Conservation (phyloP, 2,329 filamentous ascomycete genomes). For the Apiospora kogelbergensis region DNA sequence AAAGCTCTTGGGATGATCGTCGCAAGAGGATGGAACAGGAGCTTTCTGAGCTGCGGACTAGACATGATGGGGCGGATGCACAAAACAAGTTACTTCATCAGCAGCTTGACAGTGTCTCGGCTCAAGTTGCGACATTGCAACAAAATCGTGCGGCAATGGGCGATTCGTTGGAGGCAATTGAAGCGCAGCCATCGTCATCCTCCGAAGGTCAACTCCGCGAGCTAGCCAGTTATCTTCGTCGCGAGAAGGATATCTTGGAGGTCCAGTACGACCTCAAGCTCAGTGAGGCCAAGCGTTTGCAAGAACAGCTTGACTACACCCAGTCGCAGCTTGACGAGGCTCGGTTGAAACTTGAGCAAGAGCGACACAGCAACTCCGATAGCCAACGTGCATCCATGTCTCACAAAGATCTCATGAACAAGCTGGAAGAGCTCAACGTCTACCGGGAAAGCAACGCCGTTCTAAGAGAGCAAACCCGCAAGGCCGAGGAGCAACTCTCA, state of each 20-base stretch:
- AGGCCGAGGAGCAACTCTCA: slow-evolving; percentile 72
- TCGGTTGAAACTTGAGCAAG: slow-evolving; percentile 85
- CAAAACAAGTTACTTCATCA: slow-evolving; percentile 91
- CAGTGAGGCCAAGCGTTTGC: slow-evolving; percentile 83
- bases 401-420: slow-evolving; percentile 90
- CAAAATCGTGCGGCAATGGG: slow-evolving; percentile 61
- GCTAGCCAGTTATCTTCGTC: slow-evolving; percentile 85
- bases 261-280: slow-evolving; percentile 91
- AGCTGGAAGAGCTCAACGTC: slow-evolving; percentile 91
- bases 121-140: slow-evolving; percentile 78
- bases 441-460: slow-evolving; percentile 95
- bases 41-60: slow-evolving; percentile 72
- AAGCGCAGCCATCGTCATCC: slow-evolving; percentile 52
- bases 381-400: slow-evolving; percentile 71
- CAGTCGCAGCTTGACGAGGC: slow-evolving; percentile 88
- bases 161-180: slow-evolving; percentile 53
- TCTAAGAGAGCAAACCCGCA: slow-evolving; percentile 80
- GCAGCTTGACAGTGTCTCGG: slow-evolving; percentile 80
- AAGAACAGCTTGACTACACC: slow-evolving; percentile 85
- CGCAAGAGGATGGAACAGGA: slow-evolving; percentile 81
- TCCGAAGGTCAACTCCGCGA: slow-evolving; percentile 79
- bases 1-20: slow-evolving; percentile 85
- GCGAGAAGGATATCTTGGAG: slow-evolving; percentile 96
- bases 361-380: slow-evolving; percentile 75
- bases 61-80: slow-evolving; percentile 79